phyloP scores from a whole-genome alignment of 345 rosid genomes.

The Aquilaria malaccensis region DNA sequence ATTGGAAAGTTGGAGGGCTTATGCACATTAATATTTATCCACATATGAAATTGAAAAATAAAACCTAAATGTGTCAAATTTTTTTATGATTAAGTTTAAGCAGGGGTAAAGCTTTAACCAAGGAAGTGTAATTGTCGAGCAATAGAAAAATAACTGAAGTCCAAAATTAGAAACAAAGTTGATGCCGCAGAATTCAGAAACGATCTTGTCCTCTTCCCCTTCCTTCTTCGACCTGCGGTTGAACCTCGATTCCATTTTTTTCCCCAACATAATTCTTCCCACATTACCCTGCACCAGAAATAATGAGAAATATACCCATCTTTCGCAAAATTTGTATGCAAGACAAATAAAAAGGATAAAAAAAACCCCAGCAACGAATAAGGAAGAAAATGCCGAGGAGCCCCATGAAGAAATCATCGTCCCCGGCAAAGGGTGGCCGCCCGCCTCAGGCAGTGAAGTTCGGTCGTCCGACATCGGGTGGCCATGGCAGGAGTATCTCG shows the following conservation, averaged over 20 bases:
- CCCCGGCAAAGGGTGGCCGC: conserved; percentile 35
- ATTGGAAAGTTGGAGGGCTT: no score
- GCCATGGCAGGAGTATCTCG: conserved; percentile 57
- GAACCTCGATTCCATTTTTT: conserved; percentile 7
- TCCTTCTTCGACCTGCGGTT: conserved; percentile 12
- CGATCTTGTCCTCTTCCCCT: neutral
- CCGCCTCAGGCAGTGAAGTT: conserved; percentile 63
- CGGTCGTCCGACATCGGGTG: conserved; percentile 60
- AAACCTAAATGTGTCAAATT: no score
- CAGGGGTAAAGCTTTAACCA: conserved; percentile 22
- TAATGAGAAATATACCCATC: neutral
- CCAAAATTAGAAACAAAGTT: conserved; percentile 17
- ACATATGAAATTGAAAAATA: no score
- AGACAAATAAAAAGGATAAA: no score
- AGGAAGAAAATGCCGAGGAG: no score
- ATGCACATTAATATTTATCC: no score
- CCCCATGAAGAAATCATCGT: conserved; percentile 25
- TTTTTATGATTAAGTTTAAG: no score
- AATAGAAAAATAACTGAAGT: conserved; percentile 5
- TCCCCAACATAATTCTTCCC: conserved; percentile 3
- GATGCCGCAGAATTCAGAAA: conserved; percentile 16
- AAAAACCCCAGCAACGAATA: no score
- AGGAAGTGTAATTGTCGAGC: conserved; percentile 16
- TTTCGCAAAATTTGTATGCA: neutral
- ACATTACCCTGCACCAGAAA: neutral